Percentiles rank a stretch among this genome's conserved stretches.
phyloP scores from a whole-genome alignment of 768 basidiomycete species.

The Tricholomella constricta region DNA sequence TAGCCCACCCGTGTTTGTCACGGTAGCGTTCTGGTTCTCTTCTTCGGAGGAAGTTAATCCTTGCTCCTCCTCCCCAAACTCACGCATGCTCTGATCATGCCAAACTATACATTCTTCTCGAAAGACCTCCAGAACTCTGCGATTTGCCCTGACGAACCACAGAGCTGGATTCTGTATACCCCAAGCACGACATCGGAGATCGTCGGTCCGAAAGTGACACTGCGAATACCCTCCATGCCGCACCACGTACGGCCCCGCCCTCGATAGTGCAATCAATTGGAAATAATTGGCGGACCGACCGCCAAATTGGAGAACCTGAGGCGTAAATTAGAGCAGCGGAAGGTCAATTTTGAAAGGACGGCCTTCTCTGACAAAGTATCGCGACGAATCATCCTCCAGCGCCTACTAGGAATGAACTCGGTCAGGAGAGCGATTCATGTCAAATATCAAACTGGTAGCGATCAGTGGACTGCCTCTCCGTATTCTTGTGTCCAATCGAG shows the following conservation, averaged over 20 bases:
- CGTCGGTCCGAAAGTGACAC: constrained; percentile 1
- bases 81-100: background rate
- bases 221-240: background rate
- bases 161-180: background rate
- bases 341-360: background rate
- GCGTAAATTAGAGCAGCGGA: background rate
- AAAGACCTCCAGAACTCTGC: constrained; percentile 9
- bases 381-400: background rate
- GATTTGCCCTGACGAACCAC: constrained; percentile 1
- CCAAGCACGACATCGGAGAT: constrained; percentile 1
- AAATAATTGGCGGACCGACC: constrained; percentile 5
- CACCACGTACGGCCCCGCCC: background rate
- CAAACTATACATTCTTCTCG: constrained; percentile 2
- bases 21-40: background rate
- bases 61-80: background rate
- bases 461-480: constrained; percentile 13
- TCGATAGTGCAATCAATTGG: constrained; percentile 14
- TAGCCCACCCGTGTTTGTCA: too few relatives aligned
- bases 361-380: background rate
- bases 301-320: constrained; percentile 6
- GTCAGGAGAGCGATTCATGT: constrained; percentile 11
- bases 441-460: background rate
- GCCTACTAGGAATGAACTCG: constrained; percentile 13
- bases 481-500: too few relatives aligned
- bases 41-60: background rate